These are phyloP conservation scores for Periglandula ipomoeae DNA, from an alignment of 2,329 filamentous ascomycete species.

Conservation along the genomic window DNA sequence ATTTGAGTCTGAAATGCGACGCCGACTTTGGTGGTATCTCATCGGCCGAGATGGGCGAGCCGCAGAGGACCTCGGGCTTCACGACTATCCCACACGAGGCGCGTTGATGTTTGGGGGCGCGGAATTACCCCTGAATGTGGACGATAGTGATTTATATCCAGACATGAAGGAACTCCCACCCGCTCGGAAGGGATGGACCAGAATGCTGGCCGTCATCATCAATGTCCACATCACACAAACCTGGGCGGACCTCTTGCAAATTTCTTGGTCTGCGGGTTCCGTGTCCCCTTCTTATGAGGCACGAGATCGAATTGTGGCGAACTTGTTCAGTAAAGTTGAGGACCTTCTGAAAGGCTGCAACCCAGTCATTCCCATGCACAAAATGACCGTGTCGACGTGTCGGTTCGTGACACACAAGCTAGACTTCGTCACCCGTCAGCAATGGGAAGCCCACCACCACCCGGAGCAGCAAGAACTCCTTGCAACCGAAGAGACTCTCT, in stretches of 20 bases:
- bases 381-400: constrained; percentile 19
- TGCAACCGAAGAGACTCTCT: constrained; percentile 24
- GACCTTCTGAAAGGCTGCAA: constrained; percentile 32
- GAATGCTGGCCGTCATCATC: constrained; percentile 48
- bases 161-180: constrained; percentile 19
- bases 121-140: constrained; percentile 45
- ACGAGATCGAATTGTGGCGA: constrained; percentile 31
- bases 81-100: constrained; percentile 6
- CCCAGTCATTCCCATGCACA: constrained; percentile 37
- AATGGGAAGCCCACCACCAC: constrained; percentile 14
- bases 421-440: constrained; percentile 24
- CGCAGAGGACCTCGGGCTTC: constrained; percentile 46
- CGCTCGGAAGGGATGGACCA: constrained; percentile 42
- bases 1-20: constrained; percentile 46
- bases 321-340: constrained; percentile 23
- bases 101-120: constrained; percentile 25
- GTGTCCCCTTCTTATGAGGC: not conserved
- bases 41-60: constrained; percentile 39
- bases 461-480: constrained; percentile 12
- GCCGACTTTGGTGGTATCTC: constrained; percentile 46
- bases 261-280: constrained; percentile 9
- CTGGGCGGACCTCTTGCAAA: constrained; percentile 15
- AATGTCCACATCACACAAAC: constrained; percentile 36
- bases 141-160: constrained; percentile 42
- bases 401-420: constrained; percentile 24